Evolutionary conservation across 768 basidiomycete genomes (phyloP), one percentile per base, ranked within the genome.

Genomic region (Lyophyllum shimeji): DNA sequence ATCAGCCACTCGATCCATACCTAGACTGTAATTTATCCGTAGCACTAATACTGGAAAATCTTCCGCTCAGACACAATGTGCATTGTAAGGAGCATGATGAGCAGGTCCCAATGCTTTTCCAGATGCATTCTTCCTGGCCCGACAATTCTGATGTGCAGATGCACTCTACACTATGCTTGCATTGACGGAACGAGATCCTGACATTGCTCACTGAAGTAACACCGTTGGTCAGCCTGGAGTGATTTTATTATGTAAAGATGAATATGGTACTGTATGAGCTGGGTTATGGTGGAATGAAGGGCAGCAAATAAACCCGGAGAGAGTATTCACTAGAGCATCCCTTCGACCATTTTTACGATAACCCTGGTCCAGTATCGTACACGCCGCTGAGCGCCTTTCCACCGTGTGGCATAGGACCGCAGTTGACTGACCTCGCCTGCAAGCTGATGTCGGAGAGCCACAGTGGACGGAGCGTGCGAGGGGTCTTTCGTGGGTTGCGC

Each of bases 301-400:
- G 8, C 11, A 37, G 34, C 11, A 37, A 6, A 13, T 37, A 6
- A 12, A 37, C 3, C 12, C 15, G 15, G 40, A 42, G 12, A 11
- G 5, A 42, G 4, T 13, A 42, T 42, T 7, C 27, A 37, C 74
- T 69, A 90, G 42, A 91, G 70, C 86, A 89, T 89, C 20, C 85
- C 85, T 53, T 83, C 83, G 23, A 90, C 81, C 24, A 88, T 67
- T 60, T 78, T 74, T 39, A 86, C 84, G 55, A 91, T 76, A 0
- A 78, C 69, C 64, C 80, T 87, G 20, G 89, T 91, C 63, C 82
- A 79, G 65, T 78, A 74, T 33, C 86, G 76, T 31, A 92, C 85
- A 18, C 71, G 73, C 55, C 89, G 77, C 44, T 78, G 67, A 9
- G 64, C 76, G 1, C 86, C 87, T 61, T 75, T 75, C 90, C 90